Conservation (phyloP, 139 green algal species). For the Closterium sp. region DNA sequence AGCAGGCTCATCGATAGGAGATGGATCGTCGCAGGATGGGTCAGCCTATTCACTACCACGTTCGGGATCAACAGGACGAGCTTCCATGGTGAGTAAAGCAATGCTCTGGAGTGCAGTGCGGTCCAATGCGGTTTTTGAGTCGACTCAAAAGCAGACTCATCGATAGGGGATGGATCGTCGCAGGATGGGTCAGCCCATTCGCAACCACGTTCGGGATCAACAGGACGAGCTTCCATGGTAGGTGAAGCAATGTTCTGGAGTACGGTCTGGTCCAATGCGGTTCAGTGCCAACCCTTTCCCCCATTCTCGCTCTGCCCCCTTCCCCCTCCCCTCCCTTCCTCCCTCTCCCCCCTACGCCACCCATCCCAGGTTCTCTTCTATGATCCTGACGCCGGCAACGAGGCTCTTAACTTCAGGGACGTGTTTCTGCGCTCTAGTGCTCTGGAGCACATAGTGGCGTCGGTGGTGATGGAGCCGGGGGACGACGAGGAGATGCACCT, state of each 20-base stretch:
- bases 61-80: too few species aligned
- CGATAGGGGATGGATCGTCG: neutral
- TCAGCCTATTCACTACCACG: neutral
- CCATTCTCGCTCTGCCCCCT: too few species aligned
- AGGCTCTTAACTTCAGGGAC: constrained; percentile 44
- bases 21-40: neutral
- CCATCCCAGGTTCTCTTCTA: constrained; percentile 25
- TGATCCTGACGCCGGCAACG: constrained; percentile 42
- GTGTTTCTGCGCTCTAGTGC: constrained; percentile 44
- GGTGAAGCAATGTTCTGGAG: neutral
- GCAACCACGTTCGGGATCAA: too few species aligned
- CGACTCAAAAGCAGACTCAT: neutral
- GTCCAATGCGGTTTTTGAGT: too few species aligned
- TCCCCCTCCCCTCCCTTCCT: too few species aligned
- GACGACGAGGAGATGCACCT: constrained; percentile 33
- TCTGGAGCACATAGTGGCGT: constrained; percentile 42
- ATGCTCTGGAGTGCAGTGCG: neutral
- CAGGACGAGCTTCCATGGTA: too few species aligned
- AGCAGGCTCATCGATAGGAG: neutral
- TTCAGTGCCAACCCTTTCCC: too few species aligned
- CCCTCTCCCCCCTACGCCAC: too few species aligned
- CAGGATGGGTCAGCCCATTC: neutral
- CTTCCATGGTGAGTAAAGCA: too few species aligned
- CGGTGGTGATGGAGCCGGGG: constrained; percentile 36
- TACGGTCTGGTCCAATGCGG: neutral